Evolutionary conservation across 345 rosid genomes (phyloP).

Genomic region (Populus deltoides): DNA sequence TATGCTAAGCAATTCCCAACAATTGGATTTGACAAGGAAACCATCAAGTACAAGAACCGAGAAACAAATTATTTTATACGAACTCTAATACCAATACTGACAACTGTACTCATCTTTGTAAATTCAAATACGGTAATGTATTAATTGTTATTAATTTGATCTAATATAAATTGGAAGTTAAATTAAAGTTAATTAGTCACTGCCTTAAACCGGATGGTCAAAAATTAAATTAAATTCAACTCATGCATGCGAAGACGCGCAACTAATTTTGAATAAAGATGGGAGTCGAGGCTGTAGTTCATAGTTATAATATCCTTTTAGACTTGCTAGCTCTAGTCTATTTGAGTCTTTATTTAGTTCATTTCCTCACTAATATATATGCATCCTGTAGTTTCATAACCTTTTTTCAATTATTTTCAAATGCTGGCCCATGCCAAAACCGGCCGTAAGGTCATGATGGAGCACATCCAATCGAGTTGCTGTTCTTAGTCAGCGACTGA

Average conservation of each 20-base stretch:
- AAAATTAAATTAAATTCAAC: no score
- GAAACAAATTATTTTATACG: background rate
- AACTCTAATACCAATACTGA: no score
- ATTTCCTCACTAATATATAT: background rate
- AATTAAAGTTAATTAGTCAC: no score
- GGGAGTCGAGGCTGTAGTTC: background rate
- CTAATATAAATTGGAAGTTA: no score
- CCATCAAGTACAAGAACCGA: constrained; percentile 96
- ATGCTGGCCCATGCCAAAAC: background rate
- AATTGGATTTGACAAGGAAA: constrained; percentile 83
- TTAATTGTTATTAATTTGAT: no score
- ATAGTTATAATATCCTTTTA: no score
- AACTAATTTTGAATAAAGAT: background rate
- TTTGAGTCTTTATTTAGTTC: background rate
- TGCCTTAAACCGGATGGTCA: no score
- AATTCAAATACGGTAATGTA: no score
- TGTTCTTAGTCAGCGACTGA: background rate
- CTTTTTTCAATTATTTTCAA: background rate
- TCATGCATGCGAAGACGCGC: background rate
- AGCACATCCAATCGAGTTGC: background rate
- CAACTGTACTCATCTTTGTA: no score
- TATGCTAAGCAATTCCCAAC: constrained; percentile 96
- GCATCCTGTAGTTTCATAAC: no score
- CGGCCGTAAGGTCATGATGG: background rate
- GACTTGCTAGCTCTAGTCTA: background rate